Base-by-base conservation (phyloP, 2,329 filamentous ascomycete species). In the Septoria petroselini region DNA sequence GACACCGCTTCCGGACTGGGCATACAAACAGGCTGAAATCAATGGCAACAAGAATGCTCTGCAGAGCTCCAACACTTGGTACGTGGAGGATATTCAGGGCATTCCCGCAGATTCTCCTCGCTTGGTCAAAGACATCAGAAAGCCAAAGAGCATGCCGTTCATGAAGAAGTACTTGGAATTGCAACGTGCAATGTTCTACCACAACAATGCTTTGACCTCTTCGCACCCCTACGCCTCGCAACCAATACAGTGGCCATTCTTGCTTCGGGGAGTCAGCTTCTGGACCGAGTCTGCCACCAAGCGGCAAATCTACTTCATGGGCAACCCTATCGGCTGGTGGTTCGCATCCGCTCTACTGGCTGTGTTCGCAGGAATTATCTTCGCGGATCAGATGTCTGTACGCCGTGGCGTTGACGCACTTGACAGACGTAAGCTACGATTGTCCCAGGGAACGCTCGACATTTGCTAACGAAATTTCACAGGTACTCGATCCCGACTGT, bases 261-360 rank as follows among this genome's bases (percentile, higher is more conserved):
- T 98, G 67, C 82, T 98, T 50, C 85, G 93, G 23, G 93, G 93
- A 72, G 91, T 98, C 62, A 96, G 90, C 72, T 98, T 98, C 84
- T 98, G 93, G 93, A 98, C 93, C 7, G 87, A 97, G 68, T 90
- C 88, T 69, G 88, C 94, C 48, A 96, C 91, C 7, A 84, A 88
- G 54, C 84, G 95, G 74, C 93, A 98, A 71, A 98, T 98, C 59
- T 98, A 98, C 74, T 98, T 98, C 77, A 76, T 98, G 23, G 93
- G 93, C 50, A 98, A 98, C 73, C 93, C 93, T 0, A 71, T 97
- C 55, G 93, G 91, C 51, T 98, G 94, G 91, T 98, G 93, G 93
- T 79, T 98, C 57, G 84, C 89, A 11, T 95, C 89, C 71, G 90
- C 88, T 72, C 76, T 98, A 48, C 76, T 98, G 54, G 93, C 93